Percentiles rank a stretch among this genome's conserved stretches.
phyloP scores from a whole-genome alignment of 1,139 yeast species.

The Yamadazyma buinensis region DNA sequence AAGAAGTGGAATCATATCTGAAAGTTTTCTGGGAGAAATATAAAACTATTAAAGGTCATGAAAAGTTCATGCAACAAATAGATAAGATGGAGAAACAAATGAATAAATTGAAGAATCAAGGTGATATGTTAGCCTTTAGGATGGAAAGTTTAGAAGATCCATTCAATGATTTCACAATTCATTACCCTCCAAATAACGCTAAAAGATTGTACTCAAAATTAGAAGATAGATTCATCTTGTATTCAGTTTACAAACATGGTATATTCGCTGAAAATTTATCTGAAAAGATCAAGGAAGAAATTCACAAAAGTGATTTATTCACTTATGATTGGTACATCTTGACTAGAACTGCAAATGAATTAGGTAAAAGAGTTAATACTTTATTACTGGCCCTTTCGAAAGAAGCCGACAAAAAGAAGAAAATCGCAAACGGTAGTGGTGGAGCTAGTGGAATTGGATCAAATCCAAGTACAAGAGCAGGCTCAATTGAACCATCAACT shows the following conservation, averaged over 20 bases:
- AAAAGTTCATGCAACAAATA: slow-evolving; percentile 79
- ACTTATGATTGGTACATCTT: slow-evolving; percentile 86
- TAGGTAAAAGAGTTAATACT: slow-evolving; percentile 79
- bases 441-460: slow-evolving; percentile 17
- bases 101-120: slow-evolving; percentile 61
- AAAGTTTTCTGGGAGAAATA: slow-evolving; percentile 73
- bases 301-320: slow-evolving; percentile 68
- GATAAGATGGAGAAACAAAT: slow-evolving; percentile 84
- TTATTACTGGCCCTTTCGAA: slow-evolving; percentile 72
- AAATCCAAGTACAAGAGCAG: slow-evolving; percentile 29
- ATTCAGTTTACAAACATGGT: slow-evolving; percentile 74
- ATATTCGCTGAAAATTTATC: slow-evolving; percentile 64
- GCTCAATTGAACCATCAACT: slow-evolving; percentile 29
- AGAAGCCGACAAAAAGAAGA: slow-evolving; percentile 61
- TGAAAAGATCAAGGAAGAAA: slow-evolving; percentile 76
- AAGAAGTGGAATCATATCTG: slow-evolving; percentile 68
- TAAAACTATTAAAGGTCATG: slow-evolving; percentile 76
- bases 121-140: slow-evolving; percentile 60
- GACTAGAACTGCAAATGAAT: slow-evolving; percentile 80
- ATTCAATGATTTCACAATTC: slow-evolving; percentile 67
- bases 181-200: slow-evolving; percentile 91
- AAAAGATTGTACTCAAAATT: slow-evolving; percentile 77
- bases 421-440: slow-evolving; percentile 11
- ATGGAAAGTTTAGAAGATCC: slow-evolving; percentile 66
- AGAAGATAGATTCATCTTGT: slow-evolving; percentile 80